These are phyloP conservation scores for Cystobasidium sp. DNA, from an alignment of 1,284 basidiomycete species.

Conservation along the genomic window DNA sequence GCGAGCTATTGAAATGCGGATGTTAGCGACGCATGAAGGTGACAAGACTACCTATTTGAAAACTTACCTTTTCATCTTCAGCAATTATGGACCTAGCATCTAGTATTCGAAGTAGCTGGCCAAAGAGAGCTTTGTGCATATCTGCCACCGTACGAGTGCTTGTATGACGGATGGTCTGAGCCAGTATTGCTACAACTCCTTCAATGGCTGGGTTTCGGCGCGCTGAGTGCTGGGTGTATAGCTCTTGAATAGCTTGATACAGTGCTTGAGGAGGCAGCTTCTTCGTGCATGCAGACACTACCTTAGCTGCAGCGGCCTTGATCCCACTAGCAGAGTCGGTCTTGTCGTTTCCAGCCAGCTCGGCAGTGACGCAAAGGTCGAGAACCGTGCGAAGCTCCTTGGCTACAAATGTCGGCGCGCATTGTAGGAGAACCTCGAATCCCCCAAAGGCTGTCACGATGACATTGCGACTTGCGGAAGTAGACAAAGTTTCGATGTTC, in stretches of 20 bases:
- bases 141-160: constrained; percentile 69
- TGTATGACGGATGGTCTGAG: constrained; percentile 68
- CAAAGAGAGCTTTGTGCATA: constrained; percentile 74
- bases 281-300: constrained; percentile 61
- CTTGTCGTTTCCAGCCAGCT: constrained; percentile 52
- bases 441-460: constrained; percentile 45
- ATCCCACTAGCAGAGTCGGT: constrained; percentile 21
- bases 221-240: background rate
- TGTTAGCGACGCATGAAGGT: background rate
- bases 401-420: constrained; percentile 59
- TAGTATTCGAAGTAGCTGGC: constrained; percentile 79
- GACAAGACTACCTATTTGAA: constrained; percentile 26
- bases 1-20: constrained; percentile 46
- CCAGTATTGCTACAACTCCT: constrained; percentile 66
- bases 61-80: constrained; percentile 56
- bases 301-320: constrained; percentile 36
- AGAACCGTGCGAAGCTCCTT: constrained; percentile 58
- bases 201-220: constrained; percentile 11
- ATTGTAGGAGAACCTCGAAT: constrained; percentile 53
- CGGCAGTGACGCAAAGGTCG: constrained; percentile 52
- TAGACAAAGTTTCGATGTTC: constrained; percentile 56
- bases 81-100: constrained; percentile 62
- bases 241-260: constrained; percentile 48
- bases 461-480: constrained; percentile 19
- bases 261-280: constrained; percentile 66